A percentile compares a stretch with the other conserved stretches of the same genome.
Evolutionary conservation across 345 rosid genomes (phyloP).

Genomic region (Murraya koenigii): DNA sequence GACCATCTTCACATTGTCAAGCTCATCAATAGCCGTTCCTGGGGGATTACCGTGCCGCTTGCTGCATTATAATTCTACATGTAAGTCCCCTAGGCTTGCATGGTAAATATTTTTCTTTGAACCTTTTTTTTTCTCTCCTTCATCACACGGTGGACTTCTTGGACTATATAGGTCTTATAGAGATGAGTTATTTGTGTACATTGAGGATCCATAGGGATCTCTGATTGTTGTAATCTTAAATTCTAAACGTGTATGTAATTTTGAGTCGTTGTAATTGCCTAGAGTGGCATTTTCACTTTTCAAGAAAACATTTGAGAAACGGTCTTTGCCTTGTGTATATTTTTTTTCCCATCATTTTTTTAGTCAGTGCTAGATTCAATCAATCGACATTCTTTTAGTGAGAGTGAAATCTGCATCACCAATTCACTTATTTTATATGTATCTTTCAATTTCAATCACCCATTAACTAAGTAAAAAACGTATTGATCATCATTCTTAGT

Average conservation of each 20-base stretch:
- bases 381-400: not conserved
- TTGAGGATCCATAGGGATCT: conserved; percentile 33
- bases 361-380: not conserved
- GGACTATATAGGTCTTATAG: conserved; percentile 25
- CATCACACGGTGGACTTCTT: conserved; percentile 17
- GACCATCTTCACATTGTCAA: not conserved
- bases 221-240: conserved; percentile 22
- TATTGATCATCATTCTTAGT: no score
- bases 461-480: no score
- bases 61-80: conserved; percentile 11
- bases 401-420: not conserved
- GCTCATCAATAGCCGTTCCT: conserved; percentile 8
- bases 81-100: conserved; percentile 10
- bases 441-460: not conserved
- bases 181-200: conserved; percentile 38
- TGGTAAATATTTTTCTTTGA: conserved; percentile 39
- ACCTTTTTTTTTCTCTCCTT: not conserved
- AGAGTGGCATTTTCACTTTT: conserved; percentile 2
- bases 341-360: conserved; percentile 7
- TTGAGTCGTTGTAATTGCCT: conserved; percentile 22
- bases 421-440: no score
- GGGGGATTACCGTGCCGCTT: not conserved
- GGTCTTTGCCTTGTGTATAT: conserved; percentile 22
- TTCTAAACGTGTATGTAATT: conserved; percentile 11
- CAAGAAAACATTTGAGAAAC: conserved; percentile 1